Base-by-base conservation (phyloP, 768 basidiomycete genomes). In the Tephrocybe sp. region DNA sequence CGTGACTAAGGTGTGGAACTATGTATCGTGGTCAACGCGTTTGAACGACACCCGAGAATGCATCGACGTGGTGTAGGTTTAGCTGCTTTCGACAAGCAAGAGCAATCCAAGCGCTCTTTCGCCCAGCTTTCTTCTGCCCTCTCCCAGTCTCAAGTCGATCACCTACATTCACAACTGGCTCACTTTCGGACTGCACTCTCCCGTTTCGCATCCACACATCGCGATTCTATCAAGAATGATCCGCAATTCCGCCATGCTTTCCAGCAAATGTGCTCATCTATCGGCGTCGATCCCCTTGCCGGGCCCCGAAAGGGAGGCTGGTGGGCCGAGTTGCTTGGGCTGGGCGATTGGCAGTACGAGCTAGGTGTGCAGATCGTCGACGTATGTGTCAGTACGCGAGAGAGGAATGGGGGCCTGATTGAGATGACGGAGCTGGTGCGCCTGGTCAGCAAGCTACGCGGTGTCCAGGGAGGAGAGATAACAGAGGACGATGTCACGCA, bases 271-370 rank as follows among this genome's bases (percentile, higher is more conserved):
- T 99, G 97, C 65, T 81, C 88, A 2, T 85, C 88, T 14, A 90
- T 99, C 50, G 93, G 93, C 26, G 93, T 99, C 20, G 97, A 98
- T 66, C 95, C 96, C 1, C 81, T 98, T 18, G 88, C 90, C 1
- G 93, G 92, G 0, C 88, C 90, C 0, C 73, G 87, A 36, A 84
- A 84, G 61, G 90, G 90, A 32, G 92, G 93, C 2, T 90, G 91
- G 84, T 97, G 93, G 92, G 86, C 88, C 2, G 93, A 95, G 64
- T 73, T 93, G 62, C 79, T 94, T 30, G 87, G 86, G 7, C 69
- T 97, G 48, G 86, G 92, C 14, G 97, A 98, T 65, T 98, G 94
- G 93, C 89, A 94, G 61, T 90, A 92, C 65, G 95, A 97, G 62
- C 81, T 98, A 5, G 93, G 93, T 9, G 93, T 98, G 33, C 96